phyloP scores from a whole-genome alignment of 1,284 basidiomycete species.

The Takashimella tepidaria region DNA sequence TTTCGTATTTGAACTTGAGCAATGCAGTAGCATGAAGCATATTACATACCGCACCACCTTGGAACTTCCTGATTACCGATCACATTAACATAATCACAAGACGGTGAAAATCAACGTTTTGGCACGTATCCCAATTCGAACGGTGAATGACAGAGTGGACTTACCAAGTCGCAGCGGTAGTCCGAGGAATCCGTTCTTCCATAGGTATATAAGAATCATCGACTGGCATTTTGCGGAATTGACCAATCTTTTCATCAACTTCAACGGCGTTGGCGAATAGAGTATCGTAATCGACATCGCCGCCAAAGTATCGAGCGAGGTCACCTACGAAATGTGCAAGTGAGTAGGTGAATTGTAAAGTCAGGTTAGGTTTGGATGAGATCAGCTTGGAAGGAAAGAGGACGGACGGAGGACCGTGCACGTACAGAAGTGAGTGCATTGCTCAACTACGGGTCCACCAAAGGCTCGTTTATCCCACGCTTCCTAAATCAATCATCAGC shows the following conservation, averaged over 20 bases:
- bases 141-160: too few relatives aligned
- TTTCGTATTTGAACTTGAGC: constrained; percentile 36
- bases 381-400: neutral
- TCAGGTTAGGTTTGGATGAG: constrained; percentile 7
- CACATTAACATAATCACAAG: constrained; percentile 3
- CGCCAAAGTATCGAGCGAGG: constrained; percentile 51
- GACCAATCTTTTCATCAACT: constrained; percentile 48
- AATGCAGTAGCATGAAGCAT: constrained; percentile 40
- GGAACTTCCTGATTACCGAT: constrained; percentile 36
- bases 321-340: constrained; percentile 44
- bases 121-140: too few relatives aligned
- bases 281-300: constrained; percentile 51
- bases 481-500: constrained; percentile 22
- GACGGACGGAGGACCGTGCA: neutral
- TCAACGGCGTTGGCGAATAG: constrained; percentile 44
- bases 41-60: constrained; percentile 38
- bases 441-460: constrained; percentile 53
- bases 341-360: too few relatives aligned
- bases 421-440: constrained; percentile 52
- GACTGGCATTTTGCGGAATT: constrained; percentile 49
- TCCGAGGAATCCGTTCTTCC: constrained; percentile 45
- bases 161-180: constrained; percentile 48
- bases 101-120: constrained; percentile 26
- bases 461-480: constrained; percentile 55
- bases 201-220: constrained; percentile 49